Conservation (phyloP, 2,329 filamentous ascomycete species). For the Ceratocystis alfenasii region DNA sequence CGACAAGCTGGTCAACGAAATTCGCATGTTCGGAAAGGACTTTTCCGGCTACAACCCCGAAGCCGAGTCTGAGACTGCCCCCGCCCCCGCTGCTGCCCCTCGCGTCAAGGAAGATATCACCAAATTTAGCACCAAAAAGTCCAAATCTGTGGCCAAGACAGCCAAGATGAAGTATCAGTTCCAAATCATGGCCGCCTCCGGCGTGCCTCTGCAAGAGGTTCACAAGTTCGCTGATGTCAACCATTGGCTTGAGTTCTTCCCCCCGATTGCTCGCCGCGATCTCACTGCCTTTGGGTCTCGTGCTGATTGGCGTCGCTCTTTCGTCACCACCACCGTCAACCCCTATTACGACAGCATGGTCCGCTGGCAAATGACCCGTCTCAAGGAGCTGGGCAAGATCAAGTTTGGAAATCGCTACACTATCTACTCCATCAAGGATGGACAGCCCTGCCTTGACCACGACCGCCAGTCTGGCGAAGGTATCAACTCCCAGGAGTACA, state of each 20-base stretch:
- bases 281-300: conserved; percentile 72
- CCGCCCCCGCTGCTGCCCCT: conserved; percentile 43
- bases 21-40: conserved; percentile 74
- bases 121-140: conserved; percentile 87
- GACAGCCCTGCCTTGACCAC: conserved; percentile 39
- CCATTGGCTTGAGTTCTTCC: conserved; percentile 88
- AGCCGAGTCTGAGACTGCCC: conserved; percentile 36
- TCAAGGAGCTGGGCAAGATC: conserved; percentile 83
- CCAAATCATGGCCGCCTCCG: conserved; percentile 86
- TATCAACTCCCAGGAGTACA: conserved; percentile 78
- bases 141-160: conserved; percentile 80
- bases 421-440: conserved; percentile 74
- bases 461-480: conserved; percentile 38
- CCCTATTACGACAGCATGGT: conserved; percentile 95
- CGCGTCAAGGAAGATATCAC: conserved; percentile 69
- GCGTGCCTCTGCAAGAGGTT: conserved; percentile 78
- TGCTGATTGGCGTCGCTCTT: conserved; percentile 85
- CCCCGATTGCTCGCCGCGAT: conserved; percentile 40
- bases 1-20: conserved; percentile 84
- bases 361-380: conserved; percentile 90
- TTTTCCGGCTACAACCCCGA: conserved; percentile 68
- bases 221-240: conserved; percentile 85
- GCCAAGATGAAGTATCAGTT: conserved; percentile 93
- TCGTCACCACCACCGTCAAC: conserved; percentile 93
- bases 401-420: conserved; percentile 89